Evolutionary conservation across 116 monocot species (phyloP).

Genomic region (Posidonia oceanica): DNA sequence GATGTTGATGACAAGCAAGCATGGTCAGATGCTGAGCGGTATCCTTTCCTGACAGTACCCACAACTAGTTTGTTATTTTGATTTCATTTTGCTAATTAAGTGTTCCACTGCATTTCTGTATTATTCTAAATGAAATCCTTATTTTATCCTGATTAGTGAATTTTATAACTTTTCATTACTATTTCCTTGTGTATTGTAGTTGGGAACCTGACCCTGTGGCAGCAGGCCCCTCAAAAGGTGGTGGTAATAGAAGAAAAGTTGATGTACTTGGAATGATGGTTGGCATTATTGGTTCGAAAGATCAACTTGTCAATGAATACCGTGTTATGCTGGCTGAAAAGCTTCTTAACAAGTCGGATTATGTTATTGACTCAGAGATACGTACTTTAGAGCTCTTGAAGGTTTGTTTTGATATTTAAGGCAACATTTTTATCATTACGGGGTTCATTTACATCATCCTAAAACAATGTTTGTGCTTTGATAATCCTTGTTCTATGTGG

Average conservation of each 20-base stretch:
- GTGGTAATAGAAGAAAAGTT: conserved; percentile 63
- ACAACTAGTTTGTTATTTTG: not conserved
- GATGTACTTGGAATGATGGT: conserved; percentile 94
- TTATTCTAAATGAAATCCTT: not conserved
- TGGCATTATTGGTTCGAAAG: conserved; percentile 92
- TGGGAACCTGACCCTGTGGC: conserved; percentile 98
- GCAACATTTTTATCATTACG: not conserved
- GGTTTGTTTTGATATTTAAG: conserved; percentile 22
- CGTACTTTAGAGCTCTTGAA: conserved; percentile 93
- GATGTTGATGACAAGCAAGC: conserved; percentile 74
- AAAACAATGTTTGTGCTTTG: not conserved
- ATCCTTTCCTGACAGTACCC: not conserved
- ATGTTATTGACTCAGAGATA: conserved; percentile 97
- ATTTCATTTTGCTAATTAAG: not conserved
- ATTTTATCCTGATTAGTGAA: not conserved
- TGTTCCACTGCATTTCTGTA: not conserved
- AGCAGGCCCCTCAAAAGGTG: conserved; percentile 71
- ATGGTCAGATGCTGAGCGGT: conserved; percentile 83
- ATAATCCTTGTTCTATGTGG: not conserved
- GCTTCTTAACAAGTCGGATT: conserved; percentile 89
- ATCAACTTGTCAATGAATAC: conserved; percentile 93
- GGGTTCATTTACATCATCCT: not conserved
- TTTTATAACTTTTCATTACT: not conserved
- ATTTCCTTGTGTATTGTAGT: conserved; percentile 25
- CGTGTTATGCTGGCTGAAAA: conserved; percentile 94